Evolutionary conservation across 2,329 filamentous ascomycete species (phyloP), one percentile per base, ranked within the genome.

Genomic region (Trichophyton verrucosum): DNA sequence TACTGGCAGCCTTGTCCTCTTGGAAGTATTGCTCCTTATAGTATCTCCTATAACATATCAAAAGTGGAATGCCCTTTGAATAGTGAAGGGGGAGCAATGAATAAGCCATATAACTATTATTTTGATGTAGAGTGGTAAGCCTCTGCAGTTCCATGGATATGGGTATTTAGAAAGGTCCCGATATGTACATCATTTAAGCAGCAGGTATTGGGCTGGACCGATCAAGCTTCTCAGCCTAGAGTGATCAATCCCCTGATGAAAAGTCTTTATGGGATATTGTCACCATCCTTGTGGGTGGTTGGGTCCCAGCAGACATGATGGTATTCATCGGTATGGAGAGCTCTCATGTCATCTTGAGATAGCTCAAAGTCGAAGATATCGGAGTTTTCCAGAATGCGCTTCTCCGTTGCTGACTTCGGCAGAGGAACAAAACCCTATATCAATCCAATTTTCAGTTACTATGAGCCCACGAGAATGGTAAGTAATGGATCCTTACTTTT

Each of bases 281-380:
- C 62, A 7, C n/a, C 51, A 53, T 65, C 64, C 11, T 58, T 64
- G 30, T 60, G 55, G 22, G 59, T 61, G 47, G 65, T 66, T 3
- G 64, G 83, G 70, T 85, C 82, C 82, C 82, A 85, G 58, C 79
- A 74, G 64, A 81, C 82, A 53, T 81, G 80, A 62, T 78, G 75
- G 70, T 86, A 85, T 49, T 77, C 75, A 30, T 76, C 75, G 1
- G 80, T 83, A 55, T 81, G 73, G 63, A 86, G 69, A 17, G 66
- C 74, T 64, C 79, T 72, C 81, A 86, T 82, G 56, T 86, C 83
- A 60, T 81, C 79, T n/a, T 72, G 71, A 1, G 77, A 75, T 30
- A 86, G 72, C 68, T 82, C 78, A 65, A 86, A 86, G 65, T 85
- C 82, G 63, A 80, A 86, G 1, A 86, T 68, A 49, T 80, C 69